Percentiles rank a stretch among this genome's conserved stretches.
Evolutionary conservation across 2,329 filamentous ascomycete genomes (phyloP).

Genomic region (Penicillium sp.): DNA sequence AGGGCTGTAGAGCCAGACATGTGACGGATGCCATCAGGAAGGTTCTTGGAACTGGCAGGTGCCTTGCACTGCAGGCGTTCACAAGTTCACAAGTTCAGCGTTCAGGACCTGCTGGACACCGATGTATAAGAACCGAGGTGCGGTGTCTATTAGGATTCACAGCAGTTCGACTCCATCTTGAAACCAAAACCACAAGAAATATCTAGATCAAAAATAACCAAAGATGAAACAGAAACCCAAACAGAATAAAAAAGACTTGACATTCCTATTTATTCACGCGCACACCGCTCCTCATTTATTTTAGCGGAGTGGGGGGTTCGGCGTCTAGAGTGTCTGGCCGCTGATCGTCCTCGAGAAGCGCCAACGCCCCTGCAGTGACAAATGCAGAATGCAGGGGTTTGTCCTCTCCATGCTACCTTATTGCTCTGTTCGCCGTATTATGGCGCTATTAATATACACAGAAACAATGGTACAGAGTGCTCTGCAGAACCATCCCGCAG

Average conservation of each 20-base stretch:
- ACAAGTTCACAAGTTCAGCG: neutral
- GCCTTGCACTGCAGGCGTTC: neutral
- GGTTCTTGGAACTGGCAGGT: slow-evolving; percentile 4
- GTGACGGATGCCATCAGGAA: slow-evolving; percentile 30
- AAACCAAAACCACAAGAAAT: neutral
- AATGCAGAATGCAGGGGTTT: slow-evolving; percentile 16
- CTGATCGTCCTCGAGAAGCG: slow-evolving; percentile 4
- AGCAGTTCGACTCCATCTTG: slow-evolving; percentile 7
- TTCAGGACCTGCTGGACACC: no score
- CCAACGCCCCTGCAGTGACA: slow-evolving; percentile 15
- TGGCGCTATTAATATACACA: slow-evolving; percentile 4
- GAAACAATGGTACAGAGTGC: neutral
- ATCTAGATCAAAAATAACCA: neutral
- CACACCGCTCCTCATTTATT: slow-evolving; percentile 19
- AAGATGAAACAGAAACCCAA: neutral
- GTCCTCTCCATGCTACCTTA: neutral
- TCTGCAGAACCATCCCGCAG: no score
- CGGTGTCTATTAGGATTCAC: no score
- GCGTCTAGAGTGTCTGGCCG: slow-evolving; percentile 9
- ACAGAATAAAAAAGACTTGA: neutral
- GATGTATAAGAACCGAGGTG: no score
- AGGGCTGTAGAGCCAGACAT: slow-evolving; percentile 25
- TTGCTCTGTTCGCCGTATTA: neutral
- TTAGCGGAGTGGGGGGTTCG: slow-evolving; percentile 11
- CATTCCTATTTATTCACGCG: neutral